Conservation (phyloP, 495 filamentous ascomycete species). For the Penicillium herquei region DNA sequence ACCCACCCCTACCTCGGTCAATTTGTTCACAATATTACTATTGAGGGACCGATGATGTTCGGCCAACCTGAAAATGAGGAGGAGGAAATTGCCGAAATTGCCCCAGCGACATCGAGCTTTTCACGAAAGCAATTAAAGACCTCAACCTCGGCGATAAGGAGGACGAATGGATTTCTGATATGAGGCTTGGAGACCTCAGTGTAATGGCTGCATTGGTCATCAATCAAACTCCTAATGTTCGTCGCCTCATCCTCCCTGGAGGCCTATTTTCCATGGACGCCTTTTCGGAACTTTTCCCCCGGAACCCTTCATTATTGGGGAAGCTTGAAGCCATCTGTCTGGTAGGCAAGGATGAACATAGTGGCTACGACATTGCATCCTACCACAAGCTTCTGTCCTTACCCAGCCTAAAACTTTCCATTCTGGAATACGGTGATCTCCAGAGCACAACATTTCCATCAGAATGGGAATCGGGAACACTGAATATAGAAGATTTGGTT, state of each 20-base stretch:
- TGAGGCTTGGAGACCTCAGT: constrained; percentile 7
- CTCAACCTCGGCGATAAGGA: not conserved
- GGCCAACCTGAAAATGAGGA: not conserved
- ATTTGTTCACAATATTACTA: constrained; percentile 7
- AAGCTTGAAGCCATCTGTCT: constrained; percentile 17
- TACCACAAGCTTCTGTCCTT: constrained; percentile 16
- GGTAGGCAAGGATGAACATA: not conserved
- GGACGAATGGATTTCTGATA: not conserved
- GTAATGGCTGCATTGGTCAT: constrained; percentile 17
- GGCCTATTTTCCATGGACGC: constrained; percentile 7
- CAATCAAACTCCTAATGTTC: constrained; percentile 25
- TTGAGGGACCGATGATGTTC: not conserved
- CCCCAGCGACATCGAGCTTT: not conserved
- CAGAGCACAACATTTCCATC: constrained; percentile 7
- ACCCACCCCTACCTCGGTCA: constrained; percentile 18
- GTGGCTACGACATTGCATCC: not conserved
- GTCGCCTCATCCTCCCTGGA: constrained; percentile 13
- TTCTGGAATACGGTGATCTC: constrained; percentile 17
- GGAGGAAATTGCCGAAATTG: not conserved
- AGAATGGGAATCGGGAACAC: constrained; percentile 12
- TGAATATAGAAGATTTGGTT: constrained; percentile 4
- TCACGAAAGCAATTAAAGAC: not conserved
- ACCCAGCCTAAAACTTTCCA: constrained; percentile 7
- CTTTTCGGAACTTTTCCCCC: constrained; percentile 13
- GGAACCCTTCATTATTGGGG: constrained; percentile 16